Base-by-base conservation (phyloP, 352 stramenopile species). In the Globisporangium paddicum region DNA sequence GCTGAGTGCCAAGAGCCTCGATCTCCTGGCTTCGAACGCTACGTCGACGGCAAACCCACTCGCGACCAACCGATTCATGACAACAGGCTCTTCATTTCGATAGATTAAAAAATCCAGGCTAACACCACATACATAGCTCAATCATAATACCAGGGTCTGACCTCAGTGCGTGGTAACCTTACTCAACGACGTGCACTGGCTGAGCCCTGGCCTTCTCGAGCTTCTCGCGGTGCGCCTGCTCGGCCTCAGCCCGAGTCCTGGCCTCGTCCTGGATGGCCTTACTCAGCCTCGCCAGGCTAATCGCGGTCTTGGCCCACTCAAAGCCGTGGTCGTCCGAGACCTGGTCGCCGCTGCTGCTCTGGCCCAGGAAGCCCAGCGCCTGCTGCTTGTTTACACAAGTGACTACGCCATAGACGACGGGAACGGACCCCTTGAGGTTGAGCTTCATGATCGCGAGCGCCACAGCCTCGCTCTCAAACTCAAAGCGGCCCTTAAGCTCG, bases 401-500 rank as follows among this genome's bases (percentile, higher is more conserved):
- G 21, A 99, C 77, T 21, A 99, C 85, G 5, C 89, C 91, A 46
- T 90, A 93, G 47, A 94, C 69, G 14, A 92, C 74, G 3, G 86
- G 83, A n/a, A 73, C 79, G 8, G 75, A 74, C 4, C 84, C 97
- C 64, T 91, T 84, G 40, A 98, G 69, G 63, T 93, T 93, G 38
- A 99, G 90, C 67, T 96, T 90, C 96, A 99, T 99, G 59, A 99
- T 90, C 21, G 91, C 95, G 64, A 89, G 88, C 26, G 90, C 79
- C 19, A 97, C 86, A 19, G 96, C 87, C 54, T 98, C 89, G 52
- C 84, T 89, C 75, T 99, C 98, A 69, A 98, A 98, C 81, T 99
- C 95, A 64, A 98, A 99, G 44, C 64, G 46, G 67, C 98, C 91
- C 69, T 96, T 89, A 5, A 96, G 98, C 11, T 96, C 89, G 26